Base-by-base conservation (phyloP, 2,329 filamentous ascomycete genomes). In the Tolypocladium tundrense region DNA sequence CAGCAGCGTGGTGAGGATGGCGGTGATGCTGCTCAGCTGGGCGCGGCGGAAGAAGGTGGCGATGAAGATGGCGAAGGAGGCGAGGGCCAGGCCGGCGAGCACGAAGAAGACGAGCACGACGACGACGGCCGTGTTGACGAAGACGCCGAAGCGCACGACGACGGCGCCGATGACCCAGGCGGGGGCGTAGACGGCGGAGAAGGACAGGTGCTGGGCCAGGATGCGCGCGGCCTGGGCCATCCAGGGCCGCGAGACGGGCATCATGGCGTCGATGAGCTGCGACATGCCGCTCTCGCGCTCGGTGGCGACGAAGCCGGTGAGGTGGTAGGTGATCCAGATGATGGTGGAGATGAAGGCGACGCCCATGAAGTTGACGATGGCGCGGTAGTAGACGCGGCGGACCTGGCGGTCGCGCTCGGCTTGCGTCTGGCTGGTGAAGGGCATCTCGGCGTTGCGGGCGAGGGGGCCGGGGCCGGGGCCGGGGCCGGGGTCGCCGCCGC, bases 201-300 rank as follows among this genome's bases (percentile, higher is more conserved):
- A 94, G 0, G 91, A 84, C 33, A 94, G 69, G 68, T 96, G 90
- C 60, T 91, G 87, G 0, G 91, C 86, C 10, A 92, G 68, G 16
- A 96, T 79, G n/a, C 92, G 82, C 1, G 88, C 87, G 27, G 85
- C 83, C 72, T 93, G 90, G 11, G 88, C 85, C 66, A 90, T 80
- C 90, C 90, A 95, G 50, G 83, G 77, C 54, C 80, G 80, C 57
- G 80, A 79, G 57, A 89, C 89, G 0, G 90, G 88, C 79, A 94
- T 92, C 90, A 96, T 96, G 57, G 90, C 88, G 72, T 97, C 92
- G 50, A 97, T 84, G 35, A 97, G 78, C 61, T 91, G 89, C 5
- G 90, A 90, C 82, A 96, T 94, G 59, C 91, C 92, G 19, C 85
- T 78, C 74, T 97, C 92, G 58, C 92, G 80, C 73, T 97, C 92